Percentiles rank a stretch among this genome's conserved stretches.
Conservation (phyloP, 2,329 filamentous ascomycete species). For the Cyclaneusma minus region DNA sequence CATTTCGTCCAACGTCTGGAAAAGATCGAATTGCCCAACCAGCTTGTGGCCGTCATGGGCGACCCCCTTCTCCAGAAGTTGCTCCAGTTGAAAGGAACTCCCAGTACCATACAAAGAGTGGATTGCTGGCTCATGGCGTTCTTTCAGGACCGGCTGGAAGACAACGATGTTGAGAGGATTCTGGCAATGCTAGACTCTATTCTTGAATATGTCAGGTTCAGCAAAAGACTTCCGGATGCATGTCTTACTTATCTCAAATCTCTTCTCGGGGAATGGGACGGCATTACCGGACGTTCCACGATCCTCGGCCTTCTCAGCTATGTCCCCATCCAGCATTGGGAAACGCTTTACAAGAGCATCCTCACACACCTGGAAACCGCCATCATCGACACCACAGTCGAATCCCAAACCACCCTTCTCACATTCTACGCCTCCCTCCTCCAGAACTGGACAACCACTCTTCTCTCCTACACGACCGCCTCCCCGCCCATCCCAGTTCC, state of each 20-base stretch:
- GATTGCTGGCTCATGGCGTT: constrained; percentile 42
- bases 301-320: constrained; percentile 44
- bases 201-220: constrained; percentile 36
- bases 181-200: constrained; percentile 39
- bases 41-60: constrained; percentile 60
- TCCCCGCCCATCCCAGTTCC: constrained; percentile 15
- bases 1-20: constrained; percentile 60
- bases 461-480: constrained; percentile 27
- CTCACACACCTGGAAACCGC: constrained; percentile 35
- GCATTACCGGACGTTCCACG: constrained; percentile 31
- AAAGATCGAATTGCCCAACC: constrained; percentile 66
- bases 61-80: constrained; percentile 71
- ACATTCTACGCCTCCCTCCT: constrained; percentile 53
- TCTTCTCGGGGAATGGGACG: constrained; percentile 48
- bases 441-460: constrained; percentile 35
- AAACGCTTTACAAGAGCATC: constrained; percentile 31
- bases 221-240: constrained; percentile 26
- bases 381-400: constrained; percentile 26
- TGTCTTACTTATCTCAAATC: constrained; percentile 30
- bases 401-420: constrained; percentile 44
- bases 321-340: constrained; percentile 36
- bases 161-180: constrained; percentile 31
- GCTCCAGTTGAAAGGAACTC: constrained; percentile 44
- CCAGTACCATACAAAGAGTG: constrained; percentile 33
- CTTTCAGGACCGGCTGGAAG: constrained; percentile 35